Percentiles rank a stretch among this genome's conserved stretches.
phyloP scores from a whole-genome alignment of 2,329 filamentous ascomycete species.

The Nothophaeocryptopus gaeumannii region DNA sequence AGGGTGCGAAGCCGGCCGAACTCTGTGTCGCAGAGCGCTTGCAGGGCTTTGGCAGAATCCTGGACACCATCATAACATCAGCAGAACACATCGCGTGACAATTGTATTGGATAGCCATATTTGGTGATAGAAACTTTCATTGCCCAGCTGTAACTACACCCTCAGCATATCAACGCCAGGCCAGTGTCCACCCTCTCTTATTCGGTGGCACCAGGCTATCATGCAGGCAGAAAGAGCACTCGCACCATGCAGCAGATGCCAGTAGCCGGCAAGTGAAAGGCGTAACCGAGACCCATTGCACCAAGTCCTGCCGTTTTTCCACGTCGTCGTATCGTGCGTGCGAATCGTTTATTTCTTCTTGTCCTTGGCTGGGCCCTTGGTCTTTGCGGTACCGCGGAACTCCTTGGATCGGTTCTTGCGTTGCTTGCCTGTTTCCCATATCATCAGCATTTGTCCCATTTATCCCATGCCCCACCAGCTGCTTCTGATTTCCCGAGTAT shows the following conservation, averaged over 20 bases:
- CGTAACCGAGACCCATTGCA: constrained; percentile 16
- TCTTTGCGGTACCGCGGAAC: constrained; percentile 95
- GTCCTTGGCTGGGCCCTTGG: constrained; percentile 91
- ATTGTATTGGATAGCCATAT: neutral
- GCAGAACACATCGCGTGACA: neutral
- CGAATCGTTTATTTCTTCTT: constrained; percentile 60
- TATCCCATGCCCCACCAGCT: too few relatives aligned
- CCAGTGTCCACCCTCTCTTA: constrained; percentile 15
- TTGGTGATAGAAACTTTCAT: constrained; percentile 22
- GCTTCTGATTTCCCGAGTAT: too few relatives aligned
- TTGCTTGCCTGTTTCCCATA: constrained; percentile 78
- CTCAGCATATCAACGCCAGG: constrained; percentile 26
- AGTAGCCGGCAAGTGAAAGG: constrained; percentile 13
- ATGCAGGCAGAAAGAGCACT: constrained; percentile 20
- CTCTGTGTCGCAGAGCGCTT: too few relatives aligned
- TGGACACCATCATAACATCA: too few relatives aligned
- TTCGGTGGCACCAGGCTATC: constrained; percentile 18
- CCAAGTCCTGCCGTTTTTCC: constrained; percentile 11
- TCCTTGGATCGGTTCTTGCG: constrained; percentile 99
- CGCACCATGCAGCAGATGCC: constrained; percentile 17
- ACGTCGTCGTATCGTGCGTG: constrained; percentile 6
- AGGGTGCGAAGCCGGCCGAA: too few relatives aligned
- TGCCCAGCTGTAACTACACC: constrained; percentile 23
- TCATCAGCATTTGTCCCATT: too few relatives aligned
- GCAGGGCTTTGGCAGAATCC: too few relatives aligned